Conservation (phyloP, 495 filamentous ascomycete genomes). For the Chaetomidium leptoderma region DNA sequence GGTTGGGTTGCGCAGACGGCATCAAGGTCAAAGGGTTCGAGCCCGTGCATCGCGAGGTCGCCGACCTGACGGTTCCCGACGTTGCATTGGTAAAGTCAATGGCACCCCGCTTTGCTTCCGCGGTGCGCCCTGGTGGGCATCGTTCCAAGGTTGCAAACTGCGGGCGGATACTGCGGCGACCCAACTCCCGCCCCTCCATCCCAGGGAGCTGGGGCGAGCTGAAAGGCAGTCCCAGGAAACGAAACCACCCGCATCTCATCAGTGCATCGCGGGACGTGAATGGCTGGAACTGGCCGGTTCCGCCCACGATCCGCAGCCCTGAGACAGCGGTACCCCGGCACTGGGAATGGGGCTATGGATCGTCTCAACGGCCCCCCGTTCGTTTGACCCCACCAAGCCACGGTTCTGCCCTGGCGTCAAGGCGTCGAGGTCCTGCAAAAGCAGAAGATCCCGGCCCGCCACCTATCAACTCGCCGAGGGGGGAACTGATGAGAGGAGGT, state of each 20-base stretch:
- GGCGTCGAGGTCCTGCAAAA: no score
- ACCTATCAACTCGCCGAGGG: background rate
- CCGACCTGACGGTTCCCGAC: conserved; percentile 14
- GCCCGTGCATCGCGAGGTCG: conserved; percentile 13
- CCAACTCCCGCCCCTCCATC: conserved; percentile 8
- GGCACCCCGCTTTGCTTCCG: conserved; percentile 5
- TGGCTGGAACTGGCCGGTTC: conserved; percentile 1
- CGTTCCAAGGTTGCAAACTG: background rate
- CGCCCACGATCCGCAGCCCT: background rate
- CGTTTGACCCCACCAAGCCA: background rate
- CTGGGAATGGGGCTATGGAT: background rate
- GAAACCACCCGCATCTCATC: background rate
- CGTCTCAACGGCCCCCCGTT: conserved; percentile 6
- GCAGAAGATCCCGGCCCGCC: background rate
- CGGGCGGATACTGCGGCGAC: no score
- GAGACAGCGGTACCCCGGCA: background rate
- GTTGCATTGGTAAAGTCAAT: conserved; percentile 10
- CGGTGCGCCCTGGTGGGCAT: background rate
- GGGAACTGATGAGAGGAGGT: no score
- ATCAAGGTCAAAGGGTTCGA: background rate
- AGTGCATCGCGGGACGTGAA: background rate
- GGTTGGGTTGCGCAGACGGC: conserved; percentile 12
- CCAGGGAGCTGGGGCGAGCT: conserved; percentile 7
- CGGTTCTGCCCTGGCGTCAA: no score
- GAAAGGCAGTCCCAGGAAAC: background rate